Conservation (phyloP, 257 asterid species). For the Plantago ovata region DNA sequence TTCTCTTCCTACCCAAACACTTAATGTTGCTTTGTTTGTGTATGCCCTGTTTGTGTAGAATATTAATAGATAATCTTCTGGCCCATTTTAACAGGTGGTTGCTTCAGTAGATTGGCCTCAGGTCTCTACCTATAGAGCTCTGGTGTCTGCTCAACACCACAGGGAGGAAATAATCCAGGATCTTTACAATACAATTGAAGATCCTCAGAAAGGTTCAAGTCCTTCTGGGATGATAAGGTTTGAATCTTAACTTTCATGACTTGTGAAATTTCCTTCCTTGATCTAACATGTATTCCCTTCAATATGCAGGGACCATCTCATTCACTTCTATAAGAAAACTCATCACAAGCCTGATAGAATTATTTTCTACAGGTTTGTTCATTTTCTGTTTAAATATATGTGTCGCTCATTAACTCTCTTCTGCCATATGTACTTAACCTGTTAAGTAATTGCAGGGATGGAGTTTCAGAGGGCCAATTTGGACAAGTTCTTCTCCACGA, state of each 20-base stretch:
- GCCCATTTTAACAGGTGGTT: conserved; percentile 57
- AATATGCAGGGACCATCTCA: conserved; percentile 52
- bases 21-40: too few relatives aligned
- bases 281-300: neutral
- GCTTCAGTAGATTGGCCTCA: conserved; percentile 96
- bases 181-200: conserved; percentile 31
- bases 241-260: neutral
- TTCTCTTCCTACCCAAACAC: too few relatives aligned
- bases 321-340: conserved; percentile 38
- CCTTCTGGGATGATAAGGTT: conserved; percentile 77
- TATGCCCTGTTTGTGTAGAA: neutral
- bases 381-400: neutral
- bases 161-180: conserved; percentile 68
- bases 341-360: conserved; percentile 48
- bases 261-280: neutral
- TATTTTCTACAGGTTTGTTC: conserved; percentile 63
- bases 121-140: conserved; percentile 61
- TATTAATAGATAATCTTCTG: neutral
- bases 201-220: conserved; percentile 34
- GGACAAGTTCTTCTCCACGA: conserved; percentile 65
- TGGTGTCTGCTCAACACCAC: conserved; percentile 76
- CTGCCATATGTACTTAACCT: neutral
- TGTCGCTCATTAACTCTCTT: neutral
- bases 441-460: conserved; percentile 52
- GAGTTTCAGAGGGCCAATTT: conserved; percentile 88